Conservation (phyloP, 805 yeast species). For the Candida incommunis region DNA sequence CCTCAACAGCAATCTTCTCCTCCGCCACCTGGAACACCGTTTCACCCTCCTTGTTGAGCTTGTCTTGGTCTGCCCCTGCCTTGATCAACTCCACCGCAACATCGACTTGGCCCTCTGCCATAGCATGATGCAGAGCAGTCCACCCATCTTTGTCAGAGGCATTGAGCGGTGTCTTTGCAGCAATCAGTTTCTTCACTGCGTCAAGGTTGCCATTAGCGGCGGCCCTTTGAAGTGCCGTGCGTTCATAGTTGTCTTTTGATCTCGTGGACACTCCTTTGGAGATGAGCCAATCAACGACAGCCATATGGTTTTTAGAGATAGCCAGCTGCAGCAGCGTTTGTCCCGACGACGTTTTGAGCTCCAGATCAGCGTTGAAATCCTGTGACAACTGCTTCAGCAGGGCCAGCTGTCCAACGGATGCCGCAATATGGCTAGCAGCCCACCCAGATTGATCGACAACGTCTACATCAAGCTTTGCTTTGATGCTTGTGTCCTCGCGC, state of each 20-base stretch:
- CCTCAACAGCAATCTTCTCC: conserved; percentile 26
- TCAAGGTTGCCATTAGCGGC: conserved; percentile 58
- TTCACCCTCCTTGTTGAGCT: conserved; percentile 36
- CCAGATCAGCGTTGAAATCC: conserved; percentile 30
- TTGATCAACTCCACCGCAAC: conserved; percentile 46
- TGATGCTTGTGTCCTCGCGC: conserved; percentile 13
- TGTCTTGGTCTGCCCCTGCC: conserved; percentile 50
- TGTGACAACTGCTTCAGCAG: background rate
- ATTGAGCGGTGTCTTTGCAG: conserved; percentile 49
- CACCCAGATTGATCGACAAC: conserved; percentile 70
- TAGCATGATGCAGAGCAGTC: conserved; percentile 81
- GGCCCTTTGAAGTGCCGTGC: conserved; percentile 68
- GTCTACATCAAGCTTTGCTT: conserved; percentile 40
- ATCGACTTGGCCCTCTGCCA: conserved; percentile 81
- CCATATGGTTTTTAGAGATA: conserved; percentile 48
- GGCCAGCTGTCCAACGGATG: conserved; percentile 48
- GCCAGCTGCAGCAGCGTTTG: conserved; percentile 68
- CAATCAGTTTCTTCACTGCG: conserved; percentile 39
- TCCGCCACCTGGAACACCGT: conserved; percentile 41
- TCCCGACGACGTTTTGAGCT: conserved; percentile 51
- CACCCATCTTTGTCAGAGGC: conserved; percentile 55
- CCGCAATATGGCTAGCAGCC: conserved; percentile 78
- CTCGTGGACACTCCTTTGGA: conserved; percentile 47
- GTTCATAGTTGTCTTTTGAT: conserved; percentile 51
- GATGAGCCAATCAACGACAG: conserved; percentile 40